Evolutionary conservation across 2,329 filamentous ascomycete genomes (phyloP), one percentile per base, ranked within the genome.

Genomic region (Coniochaeta prunicola): DNA sequence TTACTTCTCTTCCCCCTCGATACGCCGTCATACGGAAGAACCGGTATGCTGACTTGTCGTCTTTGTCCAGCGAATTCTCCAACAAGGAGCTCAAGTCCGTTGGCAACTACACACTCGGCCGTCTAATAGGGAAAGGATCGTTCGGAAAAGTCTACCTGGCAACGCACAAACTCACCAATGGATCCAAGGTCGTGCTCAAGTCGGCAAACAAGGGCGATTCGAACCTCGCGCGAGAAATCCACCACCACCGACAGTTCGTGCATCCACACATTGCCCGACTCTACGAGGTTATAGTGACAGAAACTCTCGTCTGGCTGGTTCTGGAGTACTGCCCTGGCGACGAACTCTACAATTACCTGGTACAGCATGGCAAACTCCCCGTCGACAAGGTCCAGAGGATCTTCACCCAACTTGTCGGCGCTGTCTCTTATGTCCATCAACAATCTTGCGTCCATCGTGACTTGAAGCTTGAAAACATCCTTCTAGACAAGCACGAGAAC

Each of bases 141-240:
- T 99, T 99, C 75, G 94, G 94, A 68, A 97, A 97, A 76, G 94
- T 99, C 68, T 99, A 99, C 74, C 82, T 99, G 60, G 94, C 93
- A 60, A 86, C 88, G 53, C 94, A 99, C 75, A 97, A 97, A 74
- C 91, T 99, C 73, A 97, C 91, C 69, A 97, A 97, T 86, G 93
- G 92, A 69, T 96, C 92, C 71, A 97, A 97, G 85, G 94, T 99
- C 67, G 94, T 99, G 36, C 90, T 99, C 76, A 99, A 99, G 76
- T 97, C 92, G 61, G 94, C 94, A 63, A 93, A 94, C 71, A 97
- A 96, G 73, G 89, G 92, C 70, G 94, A 99, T 73, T 86, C 91
- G 58, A 99, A 99, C 71, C 87, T 99, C 55, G 93, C 93, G 17
- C 89, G 94, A 66, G 94, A 99, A 73, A 99, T 99, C 67, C 94